Percentiles rank a stretch among this genome's conserved stretches.
Conservation (phyloP, 140 eudicot species). For the Flaveria floridana region DNA sequence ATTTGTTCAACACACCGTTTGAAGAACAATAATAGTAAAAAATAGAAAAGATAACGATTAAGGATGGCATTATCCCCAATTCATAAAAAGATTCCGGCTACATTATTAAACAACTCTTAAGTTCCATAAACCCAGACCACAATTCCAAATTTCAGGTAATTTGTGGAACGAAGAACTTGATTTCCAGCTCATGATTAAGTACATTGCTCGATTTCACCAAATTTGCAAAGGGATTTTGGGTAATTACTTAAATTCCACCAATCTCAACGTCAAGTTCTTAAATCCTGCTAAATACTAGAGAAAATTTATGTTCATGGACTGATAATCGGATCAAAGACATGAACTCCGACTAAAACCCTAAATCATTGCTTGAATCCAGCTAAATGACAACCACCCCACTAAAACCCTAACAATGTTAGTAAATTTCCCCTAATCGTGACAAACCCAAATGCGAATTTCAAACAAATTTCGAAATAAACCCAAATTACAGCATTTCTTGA, state of each 20-base stretch:
- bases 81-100: neutral
- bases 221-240: neutral
- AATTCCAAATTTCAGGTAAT: slow-evolving; percentile 9
- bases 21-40: neutral
- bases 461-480: neutral
- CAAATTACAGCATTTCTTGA: slow-evolving; percentile 20
- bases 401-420: slow-evolving; percentile 21
- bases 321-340: slow-evolving; percentile 4
- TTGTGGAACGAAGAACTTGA: neutral
- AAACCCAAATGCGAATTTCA: slow-evolving; percentile 17
- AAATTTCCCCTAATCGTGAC: slow-evolving; percentile 5
- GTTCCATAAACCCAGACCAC: neutral
- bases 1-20: neutral
- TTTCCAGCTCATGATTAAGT: slow-evolving; percentile 16
- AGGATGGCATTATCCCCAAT: neutral
- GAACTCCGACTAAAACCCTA: slow-evolving; percentile 20
- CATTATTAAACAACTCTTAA: neutral
- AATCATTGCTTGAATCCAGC: slow-evolving; percentile 6
- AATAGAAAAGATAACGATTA: slow-evolving; percentile 14
- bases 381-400: slow-evolving; percentile 16
- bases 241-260: slow-evolving; percentile 1
- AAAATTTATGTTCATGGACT: neutral
- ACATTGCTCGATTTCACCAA: slow-evolving; percentile 25
- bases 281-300: neutral
- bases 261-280: slow-evolving; percentile 10